phyloP scores from a whole-genome alignment of 192 early-diverging fungal genomes.

The Coemansia sp. region DNA sequence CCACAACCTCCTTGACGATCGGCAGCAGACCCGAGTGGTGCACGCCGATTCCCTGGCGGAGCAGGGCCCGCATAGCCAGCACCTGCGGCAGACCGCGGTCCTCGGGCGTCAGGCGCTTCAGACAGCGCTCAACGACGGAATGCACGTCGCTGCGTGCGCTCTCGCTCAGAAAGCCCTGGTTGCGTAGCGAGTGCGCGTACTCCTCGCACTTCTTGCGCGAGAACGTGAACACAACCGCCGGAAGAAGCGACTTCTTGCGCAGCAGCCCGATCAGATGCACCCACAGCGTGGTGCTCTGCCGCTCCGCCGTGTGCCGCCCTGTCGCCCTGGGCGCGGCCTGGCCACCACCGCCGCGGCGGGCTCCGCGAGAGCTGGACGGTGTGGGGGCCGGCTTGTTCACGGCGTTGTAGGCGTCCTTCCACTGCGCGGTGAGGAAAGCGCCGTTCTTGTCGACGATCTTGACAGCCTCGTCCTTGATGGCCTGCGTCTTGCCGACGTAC shows the following conservation, averaged over 20 bases:
- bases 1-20: constrained; percentile 98
- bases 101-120: constrained; percentile 78
- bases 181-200: constrained; percentile 73
- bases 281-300: constrained; percentile 76
- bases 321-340: constrained; percentile 36
- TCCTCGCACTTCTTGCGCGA: constrained; percentile 96
- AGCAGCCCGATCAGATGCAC: constrained; percentile 76
- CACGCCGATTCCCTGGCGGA: constrained; percentile 91
- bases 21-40: constrained; percentile 97
- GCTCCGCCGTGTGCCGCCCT: constrained; percentile 43
- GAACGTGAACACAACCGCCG: constrained; percentile 91
- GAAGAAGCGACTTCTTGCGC: constrained; percentile 75
- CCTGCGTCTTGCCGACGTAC: constrained; percentile 60
- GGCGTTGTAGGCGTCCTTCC: constrained; percentile 75
- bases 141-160: constrained; percentile 85
- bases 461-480: constrained; percentile 68
- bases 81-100: constrained; percentile 91
- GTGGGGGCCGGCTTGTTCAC: constrained; percentile 60
- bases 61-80: constrained; percentile 74
- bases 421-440: constrained; percentile 47
- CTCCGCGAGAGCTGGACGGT: constrained; percentile 20
- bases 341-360: constrained; percentile 39
- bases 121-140: constrained; percentile 77
- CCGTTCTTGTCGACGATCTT: constrained; percentile 83
- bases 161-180: constrained; percentile 77